phyloP scores from a whole-genome alignment of 352 stramenopile species.

The Pilasporangium apinafurcum region DNA sequence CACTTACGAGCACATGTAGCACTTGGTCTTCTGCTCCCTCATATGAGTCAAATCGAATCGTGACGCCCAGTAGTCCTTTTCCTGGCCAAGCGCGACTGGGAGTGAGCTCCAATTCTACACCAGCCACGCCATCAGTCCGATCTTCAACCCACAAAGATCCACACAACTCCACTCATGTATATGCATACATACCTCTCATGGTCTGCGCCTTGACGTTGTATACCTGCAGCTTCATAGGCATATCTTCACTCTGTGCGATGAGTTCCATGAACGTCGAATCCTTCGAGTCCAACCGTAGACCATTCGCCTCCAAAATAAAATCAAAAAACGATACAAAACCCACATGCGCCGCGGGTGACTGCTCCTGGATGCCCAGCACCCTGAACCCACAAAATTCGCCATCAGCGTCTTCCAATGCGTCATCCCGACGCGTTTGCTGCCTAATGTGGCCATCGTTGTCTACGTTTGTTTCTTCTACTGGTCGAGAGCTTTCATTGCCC shows the following conservation, averaged over 20 bases:
- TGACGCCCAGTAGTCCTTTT: slow-evolving; percentile 94
- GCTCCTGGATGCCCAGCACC: slow-evolving; percentile 95
- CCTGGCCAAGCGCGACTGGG: slow-evolving; percentile 91
- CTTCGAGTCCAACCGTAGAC: slow-evolving; percentile 83
- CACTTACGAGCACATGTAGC: slow-evolving; percentile 88
- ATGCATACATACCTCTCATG: slow-evolving; percentile 25
- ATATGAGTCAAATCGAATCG: slow-evolving; percentile 97
- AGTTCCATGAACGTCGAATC: slow-evolving; percentile 90
- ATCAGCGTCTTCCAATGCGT: slow-evolving; percentile 5
- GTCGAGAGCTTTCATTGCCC: slow-evolving; percentile 45
- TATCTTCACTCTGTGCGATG: slow-evolving; percentile 84
- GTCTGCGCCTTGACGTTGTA: slow-evolving; percentile 82
- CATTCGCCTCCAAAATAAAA: slow-evolving; percentile 95
- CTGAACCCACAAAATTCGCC: slow-evolving; percentile 84
- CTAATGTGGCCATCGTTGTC: too few relatives aligned
- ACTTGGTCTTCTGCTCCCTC: slow-evolving; percentile 93
- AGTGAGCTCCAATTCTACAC: slow-evolving; percentile 71
- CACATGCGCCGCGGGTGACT: slow-evolving; percentile 86
- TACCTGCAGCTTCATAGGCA: slow-evolving; percentile 58
- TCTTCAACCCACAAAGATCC: too few relatives aligned
- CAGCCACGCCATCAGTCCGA: neutral
- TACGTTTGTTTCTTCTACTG: slow-evolving; percentile 6
- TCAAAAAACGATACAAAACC: slow-evolving; percentile 97
- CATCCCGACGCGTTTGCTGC: slow-evolving; percentile 3
- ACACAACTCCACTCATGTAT: neutral